phyloP scores from a whole-genome alignment of 176 grass and related monocot species.

The Avena sativa region DNA sequence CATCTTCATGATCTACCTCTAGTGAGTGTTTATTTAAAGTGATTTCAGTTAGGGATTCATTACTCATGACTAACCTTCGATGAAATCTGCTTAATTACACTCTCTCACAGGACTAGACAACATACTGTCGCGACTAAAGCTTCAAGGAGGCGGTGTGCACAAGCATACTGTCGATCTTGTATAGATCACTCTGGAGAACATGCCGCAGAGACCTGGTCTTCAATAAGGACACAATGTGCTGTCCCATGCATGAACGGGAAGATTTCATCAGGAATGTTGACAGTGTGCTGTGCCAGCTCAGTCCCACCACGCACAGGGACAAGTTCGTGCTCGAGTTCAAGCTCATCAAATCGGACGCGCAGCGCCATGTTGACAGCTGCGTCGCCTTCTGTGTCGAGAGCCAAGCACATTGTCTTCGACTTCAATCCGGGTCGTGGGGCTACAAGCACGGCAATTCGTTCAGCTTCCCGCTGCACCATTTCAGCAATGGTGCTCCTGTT shows the following conservation, averaged over 20 bases:
- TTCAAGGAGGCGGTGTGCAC: not conserved
- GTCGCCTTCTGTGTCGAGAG: not conserved
- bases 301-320: not conserved
- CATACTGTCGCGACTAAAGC: not conserved
- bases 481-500: not conserved
- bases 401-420: not conserved
- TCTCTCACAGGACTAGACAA: not conserved
- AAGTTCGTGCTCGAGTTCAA: constrained; percentile 11
- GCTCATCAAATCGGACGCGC: not conserved
- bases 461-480: not conserved
- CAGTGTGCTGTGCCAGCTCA: not conserved
- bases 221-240: not conserved
- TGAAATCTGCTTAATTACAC: not conserved
- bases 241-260: not conserved
- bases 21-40: not conserved
- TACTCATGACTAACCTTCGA: not conserved
- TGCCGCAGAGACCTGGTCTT: not conserved
- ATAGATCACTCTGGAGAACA: not conserved
- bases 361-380: not conserved
- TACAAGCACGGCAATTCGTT: not conserved
- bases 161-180: not conserved
- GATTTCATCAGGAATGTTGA: not conserved
- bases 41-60: not conserved
- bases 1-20: not conserved
- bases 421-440: not conserved